Evolutionary conservation across 2,329 filamentous ascomycete species (phyloP).

Genomic region (Alternaria sp.): DNA sequence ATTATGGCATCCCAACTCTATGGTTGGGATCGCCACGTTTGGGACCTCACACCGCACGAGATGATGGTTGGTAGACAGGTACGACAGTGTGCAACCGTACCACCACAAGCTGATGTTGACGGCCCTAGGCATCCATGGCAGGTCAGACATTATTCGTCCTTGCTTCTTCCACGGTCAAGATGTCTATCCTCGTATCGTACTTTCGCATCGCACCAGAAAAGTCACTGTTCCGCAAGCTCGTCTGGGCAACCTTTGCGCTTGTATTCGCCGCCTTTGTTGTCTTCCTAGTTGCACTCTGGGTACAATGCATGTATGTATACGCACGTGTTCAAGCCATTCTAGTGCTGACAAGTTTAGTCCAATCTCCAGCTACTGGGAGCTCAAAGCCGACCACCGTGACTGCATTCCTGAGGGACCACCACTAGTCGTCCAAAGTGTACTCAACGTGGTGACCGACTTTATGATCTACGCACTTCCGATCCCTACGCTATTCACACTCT

Average conservation of each 20-base stretch:
- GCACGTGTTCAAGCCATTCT: background rate
- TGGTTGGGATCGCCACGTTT: conserved; percentile 51
- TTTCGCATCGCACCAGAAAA: conserved; percentile 51
- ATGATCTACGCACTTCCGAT: conserved; percentile 57
- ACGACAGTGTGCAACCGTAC: conserved; percentile 25
- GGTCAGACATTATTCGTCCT: conserved; percentile 50
- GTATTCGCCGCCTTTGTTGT: conserved; percentile 47
- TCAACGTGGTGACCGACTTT: conserved; percentile 58
- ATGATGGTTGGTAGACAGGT: conserved; percentile 48
- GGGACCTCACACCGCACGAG: conserved; percentile 42
- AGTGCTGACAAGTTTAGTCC: conserved; percentile 49
- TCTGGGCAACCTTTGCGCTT: conserved; percentile 47
- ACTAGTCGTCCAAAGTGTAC: conserved; percentile 53
- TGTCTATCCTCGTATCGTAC: conserved; percentile 51
- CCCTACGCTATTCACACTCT: conserved; percentile 56
- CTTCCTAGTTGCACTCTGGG: conserved; percentile 50
- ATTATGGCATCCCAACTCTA: conserved; percentile 45
- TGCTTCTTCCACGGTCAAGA: conserved; percentile 49
- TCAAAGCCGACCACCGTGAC: conserved; percentile 46
- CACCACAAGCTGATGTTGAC: conserved; percentile 32
- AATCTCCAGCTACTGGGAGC: conserved; percentile 56
- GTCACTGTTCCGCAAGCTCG: conserved; percentile 49
- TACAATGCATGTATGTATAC: conserved; percentile 48
- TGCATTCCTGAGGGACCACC: conserved; percentile 57
- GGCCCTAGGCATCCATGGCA: conserved; percentile 47